Evolutionary conservation across 1,284 basidiomycete species (phyloP).

Genomic region (Puccinia novopanici): DNA sequence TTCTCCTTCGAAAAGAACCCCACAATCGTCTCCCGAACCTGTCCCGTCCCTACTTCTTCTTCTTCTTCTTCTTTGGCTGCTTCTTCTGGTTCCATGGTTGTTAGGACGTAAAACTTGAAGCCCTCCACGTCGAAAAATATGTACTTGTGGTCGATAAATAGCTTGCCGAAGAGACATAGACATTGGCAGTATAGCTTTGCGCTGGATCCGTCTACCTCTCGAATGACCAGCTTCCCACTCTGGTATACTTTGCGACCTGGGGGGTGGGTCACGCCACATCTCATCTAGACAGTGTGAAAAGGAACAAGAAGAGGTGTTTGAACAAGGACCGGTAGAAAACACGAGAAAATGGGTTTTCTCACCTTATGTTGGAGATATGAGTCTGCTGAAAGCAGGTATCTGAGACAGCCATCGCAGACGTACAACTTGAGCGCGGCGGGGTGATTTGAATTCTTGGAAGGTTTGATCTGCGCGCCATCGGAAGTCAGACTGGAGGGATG

Average conservation of each 20-base stretch:
- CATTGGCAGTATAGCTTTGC: slow-evolving; percentile 96
- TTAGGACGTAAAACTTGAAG: slow-evolving; percentile 86
- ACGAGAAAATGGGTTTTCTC: slow-evolving; percentile 56
- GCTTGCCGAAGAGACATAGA: slow-evolving; percentile 89
- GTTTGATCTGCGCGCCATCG: neutral
- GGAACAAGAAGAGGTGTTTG: too few relatives aligned
- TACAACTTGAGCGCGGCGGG: slow-evolving; percentile 63
- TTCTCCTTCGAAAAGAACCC: slow-evolving; percentile 98
- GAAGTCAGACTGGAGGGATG: slow-evolving; percentile 13
- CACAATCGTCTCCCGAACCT: slow-evolving; percentile 76
- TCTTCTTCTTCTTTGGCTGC: slow-evolving; percentile 65
- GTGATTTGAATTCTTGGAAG: neutral
- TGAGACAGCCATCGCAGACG: slow-evolving; percentile 93
- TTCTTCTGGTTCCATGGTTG: slow-evolving; percentile 66
- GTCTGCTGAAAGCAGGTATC: slow-evolving; percentile 79
- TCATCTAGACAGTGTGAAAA: slow-evolving; percentile 63
- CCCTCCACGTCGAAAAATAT: slow-evolving; percentile 78
- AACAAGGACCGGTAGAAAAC: neutral
- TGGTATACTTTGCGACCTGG: slow-evolving; percentile 90
- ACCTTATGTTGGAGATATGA: slow-evolving; percentile 76
- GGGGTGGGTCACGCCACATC: slow-evolving; percentile 73
- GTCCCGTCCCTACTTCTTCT: slow-evolving; percentile 61
- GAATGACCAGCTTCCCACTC: slow-evolving; percentile 83
- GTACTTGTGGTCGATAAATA: slow-evolving; percentile 99
- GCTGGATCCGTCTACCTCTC: slow-evolving; percentile 88